These are phyloP conservation scores for Penicillium roqueforti DNA, from an alignment of 495 filamentous ascomycete genomes.

Conservation along the genomic window DNA sequence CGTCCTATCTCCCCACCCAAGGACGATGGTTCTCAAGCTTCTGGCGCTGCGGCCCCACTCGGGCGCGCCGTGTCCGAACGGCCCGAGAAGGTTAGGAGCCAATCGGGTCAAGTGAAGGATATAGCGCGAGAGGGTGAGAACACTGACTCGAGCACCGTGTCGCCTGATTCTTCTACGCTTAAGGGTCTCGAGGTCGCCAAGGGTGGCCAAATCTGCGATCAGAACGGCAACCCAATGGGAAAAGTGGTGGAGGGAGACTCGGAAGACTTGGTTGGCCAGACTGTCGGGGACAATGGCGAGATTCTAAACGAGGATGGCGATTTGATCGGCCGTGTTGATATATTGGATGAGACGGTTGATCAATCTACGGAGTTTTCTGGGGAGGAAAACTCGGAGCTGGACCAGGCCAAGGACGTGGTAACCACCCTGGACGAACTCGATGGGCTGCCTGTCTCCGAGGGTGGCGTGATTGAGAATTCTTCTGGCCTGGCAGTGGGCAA, in stretches of 20 bases:
- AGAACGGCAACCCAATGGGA: slow-evolving; percentile 37
- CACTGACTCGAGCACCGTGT: slow-evolving; percentile 13
- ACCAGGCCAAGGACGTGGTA: too few species aligned
- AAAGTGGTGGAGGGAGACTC: slow-evolving; percentile 40
- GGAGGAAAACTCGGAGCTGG: too few species aligned
- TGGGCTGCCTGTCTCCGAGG: slow-evolving; percentile 52
- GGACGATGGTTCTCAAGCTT: slow-evolving; percentile 23
- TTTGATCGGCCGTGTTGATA: slow-evolving; percentile 43
- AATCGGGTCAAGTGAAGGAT: slow-evolving; percentile 23
- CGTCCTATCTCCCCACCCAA: slow-evolving; percentile 25
- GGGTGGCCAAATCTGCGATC: slow-evolving; percentile 39
- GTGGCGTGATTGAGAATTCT: slow-evolving; percentile 51
- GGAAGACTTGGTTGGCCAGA: slow-evolving; percentile 43
- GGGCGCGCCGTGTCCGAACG: slow-evolving; percentile 17
- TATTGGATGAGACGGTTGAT: slow-evolving; percentile 33
- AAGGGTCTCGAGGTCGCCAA: slow-evolving; percentile 60
- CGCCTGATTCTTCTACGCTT: slow-evolving; percentile 59
- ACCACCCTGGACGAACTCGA: slow-evolving; percentile 36
- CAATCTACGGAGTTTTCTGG: slow-evolving; percentile 14
- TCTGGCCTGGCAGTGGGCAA: slow-evolving; percentile 54
- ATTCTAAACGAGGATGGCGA: slow-evolving; percentile 50
- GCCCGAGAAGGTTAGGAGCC: slow-evolving; percentile 19
- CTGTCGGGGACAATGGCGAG: slow-evolving; percentile 52
- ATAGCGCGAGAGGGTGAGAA: background rate
- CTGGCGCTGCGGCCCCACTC: slow-evolving; percentile 27